Conservation (phyloP, 306 rosid species). For the Prunus davidiana region DNA sequence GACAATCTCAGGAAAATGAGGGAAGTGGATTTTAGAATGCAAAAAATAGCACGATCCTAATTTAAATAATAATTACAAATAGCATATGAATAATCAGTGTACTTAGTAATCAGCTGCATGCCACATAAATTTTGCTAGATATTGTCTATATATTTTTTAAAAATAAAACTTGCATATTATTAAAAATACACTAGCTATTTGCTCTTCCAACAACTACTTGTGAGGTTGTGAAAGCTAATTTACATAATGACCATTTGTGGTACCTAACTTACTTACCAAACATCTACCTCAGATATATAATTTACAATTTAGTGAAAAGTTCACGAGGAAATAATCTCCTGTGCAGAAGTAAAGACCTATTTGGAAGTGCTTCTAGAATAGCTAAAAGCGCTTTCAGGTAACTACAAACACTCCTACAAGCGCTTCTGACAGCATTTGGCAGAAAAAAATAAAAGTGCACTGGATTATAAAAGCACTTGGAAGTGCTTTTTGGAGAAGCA, state of each 20-base stretch:
- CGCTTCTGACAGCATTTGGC: too few species aligned
- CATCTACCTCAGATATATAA: not conserved
- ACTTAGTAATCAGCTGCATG: not conserved
- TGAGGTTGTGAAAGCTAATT: not conserved
- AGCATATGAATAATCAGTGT: not conserved
- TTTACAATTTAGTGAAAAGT: not conserved
- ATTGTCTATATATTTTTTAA: not conserved
- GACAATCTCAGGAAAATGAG: conserved; percentile 10
- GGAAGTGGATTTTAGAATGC: not conserved
- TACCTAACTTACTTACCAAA: not conserved
- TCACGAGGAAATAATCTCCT: not conserved
- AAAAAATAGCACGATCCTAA: not conserved
- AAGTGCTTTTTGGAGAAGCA: too few species aligned
- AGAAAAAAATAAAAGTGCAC: too few species aligned
- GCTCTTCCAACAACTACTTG: not conserved
- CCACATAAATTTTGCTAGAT: not conserved
- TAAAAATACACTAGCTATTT: not conserved
- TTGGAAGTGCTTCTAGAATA: too few species aligned
- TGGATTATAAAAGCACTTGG: too few species aligned
- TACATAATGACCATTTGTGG: not conserved
- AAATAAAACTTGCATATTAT: not conserved
- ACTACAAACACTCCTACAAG: too few species aligned
- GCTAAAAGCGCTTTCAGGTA: too few species aligned
- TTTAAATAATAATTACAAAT: not conserved
- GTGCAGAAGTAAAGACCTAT: too few species aligned